These are phyloP conservation scores for Cyclospora cayetanensis DNA, from an alignment of 169 alveolate species.

Conservation along the genomic window DNA sequence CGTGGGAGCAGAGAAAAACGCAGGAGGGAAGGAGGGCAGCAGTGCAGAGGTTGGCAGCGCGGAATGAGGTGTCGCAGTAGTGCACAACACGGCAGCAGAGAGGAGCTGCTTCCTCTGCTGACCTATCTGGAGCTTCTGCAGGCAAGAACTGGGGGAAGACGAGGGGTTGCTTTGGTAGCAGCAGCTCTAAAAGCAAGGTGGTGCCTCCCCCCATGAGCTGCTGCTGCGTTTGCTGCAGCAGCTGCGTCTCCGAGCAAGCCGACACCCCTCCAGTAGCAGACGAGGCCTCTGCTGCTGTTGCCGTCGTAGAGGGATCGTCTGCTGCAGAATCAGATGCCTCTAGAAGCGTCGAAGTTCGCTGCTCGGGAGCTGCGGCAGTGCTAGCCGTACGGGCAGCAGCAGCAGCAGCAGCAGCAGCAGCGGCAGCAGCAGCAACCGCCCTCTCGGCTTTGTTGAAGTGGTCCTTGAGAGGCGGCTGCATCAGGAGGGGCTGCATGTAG, in stretches of 20 bases:
- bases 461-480: neutral
- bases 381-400: neutral
- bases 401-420: neutral
- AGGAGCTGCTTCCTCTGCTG: neutral
- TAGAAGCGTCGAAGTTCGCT: neutral
- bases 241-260: neutral
- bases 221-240: neutral
- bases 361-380: neutral
- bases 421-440: constrained; percentile 3
- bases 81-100: neutral
- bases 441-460: neutral
- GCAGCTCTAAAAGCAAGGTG: neutral
- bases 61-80: neutral
- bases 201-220: neutral
- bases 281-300: neutral
- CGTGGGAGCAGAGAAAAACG: neutral
- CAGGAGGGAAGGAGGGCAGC: neutral
- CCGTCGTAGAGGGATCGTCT: neutral
- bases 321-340: neutral
- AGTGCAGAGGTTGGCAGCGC: neutral
- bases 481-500: neutral
- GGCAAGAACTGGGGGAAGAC: neutral
- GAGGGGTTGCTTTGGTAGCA: neutral
- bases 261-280: neutral
- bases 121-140: neutral